phyloP scores from a whole-genome alignment of 1,284 basidiomycete genomes.

The Boletus sp. region DNA sequence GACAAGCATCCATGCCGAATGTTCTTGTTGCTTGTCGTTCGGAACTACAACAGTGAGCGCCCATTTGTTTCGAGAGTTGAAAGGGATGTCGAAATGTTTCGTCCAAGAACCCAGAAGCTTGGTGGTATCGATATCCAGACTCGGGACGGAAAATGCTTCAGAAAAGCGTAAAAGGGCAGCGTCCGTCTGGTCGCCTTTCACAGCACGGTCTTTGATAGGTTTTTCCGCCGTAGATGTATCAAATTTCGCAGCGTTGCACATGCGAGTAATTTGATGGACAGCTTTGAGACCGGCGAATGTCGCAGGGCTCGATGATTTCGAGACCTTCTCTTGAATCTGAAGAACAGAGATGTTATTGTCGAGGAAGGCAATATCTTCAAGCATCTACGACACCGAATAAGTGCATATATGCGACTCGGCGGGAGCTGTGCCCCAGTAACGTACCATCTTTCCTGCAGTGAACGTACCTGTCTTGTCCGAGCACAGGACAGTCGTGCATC shows the following conservation, averaged over 20 bases:
- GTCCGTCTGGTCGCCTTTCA: conserved; percentile 69
- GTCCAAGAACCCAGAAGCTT: conserved; percentile 34
- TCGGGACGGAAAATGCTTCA: conserved; percentile 44
- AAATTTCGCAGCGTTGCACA: conserved; percentile 68
- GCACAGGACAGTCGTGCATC: conserved; percentile 59
- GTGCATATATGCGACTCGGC: background rate
- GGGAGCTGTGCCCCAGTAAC: background rate
- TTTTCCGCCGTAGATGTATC: conserved; percentile 40
- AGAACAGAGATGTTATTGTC: conserved; percentile 38
- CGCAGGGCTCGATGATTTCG: conserved; percentile 15
- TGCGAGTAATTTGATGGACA: conserved; percentile 50
- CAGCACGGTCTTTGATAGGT: conserved; percentile 46
- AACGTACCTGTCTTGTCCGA: conserved; percentile 59
- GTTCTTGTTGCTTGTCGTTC: conserved; percentile 13
- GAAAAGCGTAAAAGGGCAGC: conserved; percentile 63
- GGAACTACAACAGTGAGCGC: conserved; percentile 45
- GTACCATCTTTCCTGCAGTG: conserved; percentile 45
- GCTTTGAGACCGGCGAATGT: conserved; percentile 28
- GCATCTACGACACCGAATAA: conserved; percentile 32
- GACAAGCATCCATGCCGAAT: conserved; percentile 44
- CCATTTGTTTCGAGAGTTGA: conserved; percentile 71
- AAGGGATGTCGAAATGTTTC: conserved; percentile 50
- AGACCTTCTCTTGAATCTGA: conserved; percentile 27
- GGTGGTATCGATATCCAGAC: conserved; percentile 23
- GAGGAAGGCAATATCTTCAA: conserved; percentile 48